Base-by-base conservation (phyloP, 371 early-diverging fungal species). In the Dinochytrium kinnereticum region DNA sequence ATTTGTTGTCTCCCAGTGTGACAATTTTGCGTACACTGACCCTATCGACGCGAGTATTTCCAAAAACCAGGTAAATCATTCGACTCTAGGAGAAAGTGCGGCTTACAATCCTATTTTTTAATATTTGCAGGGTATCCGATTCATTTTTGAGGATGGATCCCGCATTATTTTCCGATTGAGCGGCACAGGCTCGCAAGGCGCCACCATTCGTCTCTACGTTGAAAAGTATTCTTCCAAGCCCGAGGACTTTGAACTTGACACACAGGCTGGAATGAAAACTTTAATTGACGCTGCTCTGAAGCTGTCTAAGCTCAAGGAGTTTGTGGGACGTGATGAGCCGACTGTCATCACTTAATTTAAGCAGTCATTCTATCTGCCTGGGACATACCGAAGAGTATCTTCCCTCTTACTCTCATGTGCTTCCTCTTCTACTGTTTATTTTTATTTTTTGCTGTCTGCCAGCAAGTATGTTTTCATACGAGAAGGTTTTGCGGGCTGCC, bases 131-230 rank as follows among this genome's bases (percentile, higher is more conserved):
- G 98, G 98, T 70, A 76, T 98, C 33, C 92, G 96, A 67, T 87
- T 98, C 65, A 82, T 96, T 65, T 98, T 97, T 80, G 84, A 84
- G 39, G 96, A 97, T 79, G 92, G 93, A 17, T 94, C 95, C 1
- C 92, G 98, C 69, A 87, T 97, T 65, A 90, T 98, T 59, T 92
- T 95, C 83, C 93, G 98, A 36, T 83, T 97, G 36, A 92, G 93
- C 53, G 98, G 98, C 19, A 98, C 98, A 1, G 98, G 98, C 21
- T 93, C 94, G 7, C 92, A 94, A 70, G 98, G 98, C 31, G 98
- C 98, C 1, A 98, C 98, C 39, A 89, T 98, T 44, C 93, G 98
- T 73, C 85, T 98, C 31, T 98, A 98, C 74, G 93, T 96, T 31
- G 98, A 98, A 80, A 93, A 94, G 81, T 98, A 95, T 77, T 86